Evolutionary conservation across 208 protist species (phyloP), one percentile per base, ranked within the genome.

Genomic region (Giardia duodenalis): DNA sequence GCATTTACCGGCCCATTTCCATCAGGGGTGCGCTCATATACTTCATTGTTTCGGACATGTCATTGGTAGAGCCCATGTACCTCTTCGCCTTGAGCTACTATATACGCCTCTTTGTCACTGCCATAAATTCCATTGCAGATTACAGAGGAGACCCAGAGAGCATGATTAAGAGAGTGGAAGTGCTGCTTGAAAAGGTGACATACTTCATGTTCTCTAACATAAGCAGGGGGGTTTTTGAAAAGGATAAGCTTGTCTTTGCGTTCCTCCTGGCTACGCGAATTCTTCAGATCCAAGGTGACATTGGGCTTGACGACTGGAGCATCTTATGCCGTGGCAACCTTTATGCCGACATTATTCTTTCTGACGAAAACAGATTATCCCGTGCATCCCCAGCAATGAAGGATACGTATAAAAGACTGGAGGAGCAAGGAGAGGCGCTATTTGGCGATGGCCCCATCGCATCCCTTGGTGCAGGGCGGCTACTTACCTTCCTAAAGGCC

Each of bases 11-110:
- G 0, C 42, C 57, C 4, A 0, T 93, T 4, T 48, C 92, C 19
- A 46, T 10, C 19, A 92, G 90, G 45, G 30, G 88, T 93, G 39
- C 93, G 92, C 0, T 92, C 88, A 10, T 96, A 0, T 96, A 95
- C 87, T 96, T 96, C 47, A 92, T 95, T 0, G 76, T 96, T 30
- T 93, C 93, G 0, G 95, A 97, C 90, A 94, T 98, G 30, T 92
- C 94, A 30, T 93, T 94, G 0, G 93, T 98, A 2, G 97, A 98
- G 94, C 96, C 97, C 93, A 98, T 99, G 97, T 99, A 99, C 94
- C 97, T 99, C 95, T 99, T 98, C 95, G 98, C 97, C 42, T 95
- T 99, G 47, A 95, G 97, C 91, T 99, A 97, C 95, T 99, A 99
- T 93, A 97, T 97, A 92, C 86, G 96, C 86, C 95, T 98, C 86